These are phyloP conservation scores for rapeseed (Brassica napus) DNA, from an alignment of 345 rosid genomes.

Conservation along the genomic window Da-Ae NC_063451.1:42664501-42665000, in stretches of 20 bases:
- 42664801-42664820: constrained; percentile 8
- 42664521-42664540: no score
- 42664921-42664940: neutral
- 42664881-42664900: neutral
- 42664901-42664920: neutral
- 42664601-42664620: no score
- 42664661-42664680: no score
- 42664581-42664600: no score
- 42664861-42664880: neutral
- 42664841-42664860: neutral
- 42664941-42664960: neutral
- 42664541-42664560: no score
- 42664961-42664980: neutral
- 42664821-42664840: neutral
- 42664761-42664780: constrained; percentile 10
- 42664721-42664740: no score
- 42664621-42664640: no score
- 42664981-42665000: neutral
- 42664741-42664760: neutral
- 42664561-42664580: no score
- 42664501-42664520: no score
- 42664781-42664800: neutral
- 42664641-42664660: no score
- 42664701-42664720: neutral
- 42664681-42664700: constrained; percentile 12